Conservation (phyloP, 2,329 filamentous ascomycete species). For the Monilinia polystroma region DNA sequence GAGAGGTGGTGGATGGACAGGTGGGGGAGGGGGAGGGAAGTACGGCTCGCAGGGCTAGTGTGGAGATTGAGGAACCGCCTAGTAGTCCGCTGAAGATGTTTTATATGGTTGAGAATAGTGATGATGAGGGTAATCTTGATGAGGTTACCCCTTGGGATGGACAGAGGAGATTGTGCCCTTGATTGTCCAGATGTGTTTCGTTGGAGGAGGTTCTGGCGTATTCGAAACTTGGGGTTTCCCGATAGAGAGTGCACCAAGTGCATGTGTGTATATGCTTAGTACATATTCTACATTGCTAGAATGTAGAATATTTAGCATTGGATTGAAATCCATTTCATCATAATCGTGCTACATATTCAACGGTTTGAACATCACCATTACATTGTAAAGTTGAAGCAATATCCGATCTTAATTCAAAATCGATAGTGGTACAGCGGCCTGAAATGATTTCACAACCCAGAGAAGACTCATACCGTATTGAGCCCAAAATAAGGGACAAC, state of each 20-base stretch:
- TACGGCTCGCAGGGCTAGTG: background rate
- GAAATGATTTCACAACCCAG: slow-evolving; percentile 8
- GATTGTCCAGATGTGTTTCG: background rate
- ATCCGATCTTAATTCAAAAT: slow-evolving; percentile 19
- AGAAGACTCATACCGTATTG: slow-evolving; percentile 4
- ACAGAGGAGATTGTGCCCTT: background rate
- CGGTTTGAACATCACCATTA: slow-evolving; percentile 7
- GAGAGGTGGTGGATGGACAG: slow-evolving; percentile 11
- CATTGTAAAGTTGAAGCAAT: slow-evolving; percentile 14
- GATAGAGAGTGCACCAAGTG: background rate
- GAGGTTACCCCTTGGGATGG: slow-evolving; percentile 9
- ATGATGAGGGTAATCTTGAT: slow-evolving; percentile 12
- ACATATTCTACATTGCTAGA: background rate
- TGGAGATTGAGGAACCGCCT: slow-evolving; percentile 16
- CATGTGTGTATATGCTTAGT: background rate
- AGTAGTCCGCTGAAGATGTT: slow-evolving; percentile 27
- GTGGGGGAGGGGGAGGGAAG: background rate
- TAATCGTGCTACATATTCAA: background rate
- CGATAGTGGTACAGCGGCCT: slow-evolving; percentile 12
- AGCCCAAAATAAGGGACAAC: slow-evolving; percentile 4
- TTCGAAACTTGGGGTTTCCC: background rate
- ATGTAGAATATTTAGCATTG: background rate
- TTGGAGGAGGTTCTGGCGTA: background rate
- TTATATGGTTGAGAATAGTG: slow-evolving; percentile 16
- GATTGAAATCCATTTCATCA: background rate